These are phyloP conservation scores for Antrodiella citrinella DNA, from an alignment of 768 basidiomycete genomes.

Conservation along the genomic window DNA sequence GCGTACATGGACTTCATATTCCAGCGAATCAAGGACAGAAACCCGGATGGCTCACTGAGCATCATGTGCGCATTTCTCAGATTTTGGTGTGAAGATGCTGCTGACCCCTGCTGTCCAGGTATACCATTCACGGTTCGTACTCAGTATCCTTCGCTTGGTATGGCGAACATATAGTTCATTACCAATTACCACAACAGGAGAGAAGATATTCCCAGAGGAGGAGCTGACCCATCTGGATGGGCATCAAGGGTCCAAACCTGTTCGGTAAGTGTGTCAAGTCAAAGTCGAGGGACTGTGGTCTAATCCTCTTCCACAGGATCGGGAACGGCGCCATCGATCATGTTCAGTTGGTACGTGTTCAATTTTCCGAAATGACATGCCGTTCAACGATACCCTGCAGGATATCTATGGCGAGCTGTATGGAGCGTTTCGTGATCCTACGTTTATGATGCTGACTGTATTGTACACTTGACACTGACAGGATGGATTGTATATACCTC, in stretches of 20 bases:
- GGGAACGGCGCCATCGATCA: constrained; percentile 97
- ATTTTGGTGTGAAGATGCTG: background rate
- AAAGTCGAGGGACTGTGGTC: background rate
- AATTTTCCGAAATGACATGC: too few species aligned
- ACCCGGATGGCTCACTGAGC: constrained; percentile 86
- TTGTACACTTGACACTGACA: constrained; percentile 17
- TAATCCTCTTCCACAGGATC: constrained; percentile 41
- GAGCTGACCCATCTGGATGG: constrained; percentile 85
- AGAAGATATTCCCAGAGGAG: constrained; percentile 70
- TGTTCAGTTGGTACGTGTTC: constrained; percentile 69
- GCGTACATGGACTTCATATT: constrained; percentile 92
- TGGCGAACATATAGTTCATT: background rate
- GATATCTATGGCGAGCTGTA: constrained; percentile 97
- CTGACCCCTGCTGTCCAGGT: constrained; percentile 26
- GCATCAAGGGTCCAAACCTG: constrained; percentile 78
- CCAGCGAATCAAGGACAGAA: constrained; percentile 71
- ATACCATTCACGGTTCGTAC: constrained; percentile 77
- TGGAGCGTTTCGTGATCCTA: background rate
- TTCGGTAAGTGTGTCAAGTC: constrained; percentile 34
- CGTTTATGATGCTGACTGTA: background rate
- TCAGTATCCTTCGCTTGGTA: background rate
- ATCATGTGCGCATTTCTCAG: constrained; percentile 58
- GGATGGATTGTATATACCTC: constrained; percentile 95
- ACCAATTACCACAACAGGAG: constrained; percentile 23
- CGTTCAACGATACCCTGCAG: constrained; percentile 39